Conservation (phyloP, 371 early-diverging fungal species). For the Lichtheimia corymbifera region DNA sequence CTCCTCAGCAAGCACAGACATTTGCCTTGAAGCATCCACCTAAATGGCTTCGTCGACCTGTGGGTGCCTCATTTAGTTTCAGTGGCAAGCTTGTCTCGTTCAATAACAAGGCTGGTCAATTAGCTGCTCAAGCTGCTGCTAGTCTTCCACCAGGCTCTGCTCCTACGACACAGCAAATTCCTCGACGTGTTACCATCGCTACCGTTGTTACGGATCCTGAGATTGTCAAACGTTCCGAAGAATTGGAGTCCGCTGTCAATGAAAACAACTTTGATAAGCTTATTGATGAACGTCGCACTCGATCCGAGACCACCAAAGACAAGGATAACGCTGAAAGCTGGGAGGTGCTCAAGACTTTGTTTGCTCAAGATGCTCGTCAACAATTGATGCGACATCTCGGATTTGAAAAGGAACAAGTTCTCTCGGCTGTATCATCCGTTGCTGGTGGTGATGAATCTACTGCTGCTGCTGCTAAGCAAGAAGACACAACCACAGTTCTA, state of each 20-base stretch:
- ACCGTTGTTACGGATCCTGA: conserved; percentile 67
- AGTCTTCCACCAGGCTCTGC: conserved; percentile 53
- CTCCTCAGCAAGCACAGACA: conserved; percentile 19
- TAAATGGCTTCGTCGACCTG: conserved; percentile 94
- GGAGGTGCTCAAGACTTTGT: conserved; percentile 84
- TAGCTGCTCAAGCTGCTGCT: conserved; percentile 42
- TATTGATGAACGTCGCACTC: conserved; percentile 59
- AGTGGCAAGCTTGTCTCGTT: conserved; percentile 87
- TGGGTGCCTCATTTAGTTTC: conserved; percentile 89
- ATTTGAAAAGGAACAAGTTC: conserved; percentile 70
- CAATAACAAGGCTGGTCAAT: conserved; percentile 49
- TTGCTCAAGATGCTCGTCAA: conserved; percentile 80
- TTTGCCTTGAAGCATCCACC: conserved; percentile 82
- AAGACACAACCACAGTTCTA: conserved; percentile 18
- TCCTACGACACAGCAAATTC: conserved; percentile 35
- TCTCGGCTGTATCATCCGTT: conserved; percentile 47
- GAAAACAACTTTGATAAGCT: conserved; percentile 57
- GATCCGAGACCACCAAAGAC: conserved; percentile 30
- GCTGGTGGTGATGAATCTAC: conserved; percentile 15
- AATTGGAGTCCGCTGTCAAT: conserved; percentile 63
- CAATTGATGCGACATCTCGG: conserved; percentile 85
- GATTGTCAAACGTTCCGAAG: conserved; percentile 62
- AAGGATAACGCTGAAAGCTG: conserved; percentile 73
- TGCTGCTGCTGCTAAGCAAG: conserved; percentile 13
- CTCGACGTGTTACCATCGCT: conserved; percentile 46